Percentiles rank a stretch among this genome's conserved stretches.
These are phyloP conservation scores for Eustoma russellianum DNA, from an alignment of 257 asterid genomes.

Conservation along the genomic window DNA sequence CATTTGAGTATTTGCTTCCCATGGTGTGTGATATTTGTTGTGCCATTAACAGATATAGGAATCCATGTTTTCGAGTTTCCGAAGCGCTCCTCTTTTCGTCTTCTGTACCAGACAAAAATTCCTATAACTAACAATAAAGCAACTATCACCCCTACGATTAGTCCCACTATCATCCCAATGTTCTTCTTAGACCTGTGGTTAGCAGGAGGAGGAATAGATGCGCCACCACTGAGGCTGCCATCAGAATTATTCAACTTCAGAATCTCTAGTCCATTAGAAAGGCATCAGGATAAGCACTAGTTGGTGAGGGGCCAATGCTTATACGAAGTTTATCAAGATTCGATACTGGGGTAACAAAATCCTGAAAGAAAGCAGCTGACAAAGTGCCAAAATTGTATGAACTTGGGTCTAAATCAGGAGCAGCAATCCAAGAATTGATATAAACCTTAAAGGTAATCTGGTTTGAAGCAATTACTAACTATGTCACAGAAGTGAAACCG, in stretches of 20 bases:
- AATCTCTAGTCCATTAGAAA: conserved; percentile 26
- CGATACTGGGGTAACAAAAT: conserved; percentile 18
- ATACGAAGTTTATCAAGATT: conserved; percentile 10
- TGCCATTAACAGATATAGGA: conserved; percentile 23
- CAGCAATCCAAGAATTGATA: conserved; percentile 20
- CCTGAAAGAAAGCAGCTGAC: conserved; percentile 23
- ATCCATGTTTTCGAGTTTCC: conserved; percentile 33
- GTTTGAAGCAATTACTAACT: conserved; percentile 19
- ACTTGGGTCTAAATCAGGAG: conserved; percentile 15
- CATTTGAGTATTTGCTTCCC: too few species aligned
- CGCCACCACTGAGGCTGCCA: conserved; percentile 13
- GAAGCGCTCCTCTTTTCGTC: conserved; percentile 15
- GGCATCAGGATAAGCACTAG: conserved; percentile 14
- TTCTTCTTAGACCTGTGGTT: conserved; percentile 5
- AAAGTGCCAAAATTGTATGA: conserved; percentile 19
- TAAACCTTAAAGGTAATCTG: conserved; percentile 21
- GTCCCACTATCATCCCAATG: conserved; percentile 7
- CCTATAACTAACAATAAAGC: conserved; percentile 9
- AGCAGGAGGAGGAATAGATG: conserved; percentile 3
- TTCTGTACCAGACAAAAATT: conserved; percentile 8
- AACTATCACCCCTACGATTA: conserved; percentile 10
- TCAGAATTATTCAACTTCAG: conserved; percentile 22
- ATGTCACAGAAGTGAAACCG: conserved; percentile 34
- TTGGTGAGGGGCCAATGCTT: conserved; percentile 23
- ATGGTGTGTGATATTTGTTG: conserved; percentile 23